phyloP scores from a whole-genome alignment of 1,284 basidiomycete species.

The Trametes pubescens region DNA sequence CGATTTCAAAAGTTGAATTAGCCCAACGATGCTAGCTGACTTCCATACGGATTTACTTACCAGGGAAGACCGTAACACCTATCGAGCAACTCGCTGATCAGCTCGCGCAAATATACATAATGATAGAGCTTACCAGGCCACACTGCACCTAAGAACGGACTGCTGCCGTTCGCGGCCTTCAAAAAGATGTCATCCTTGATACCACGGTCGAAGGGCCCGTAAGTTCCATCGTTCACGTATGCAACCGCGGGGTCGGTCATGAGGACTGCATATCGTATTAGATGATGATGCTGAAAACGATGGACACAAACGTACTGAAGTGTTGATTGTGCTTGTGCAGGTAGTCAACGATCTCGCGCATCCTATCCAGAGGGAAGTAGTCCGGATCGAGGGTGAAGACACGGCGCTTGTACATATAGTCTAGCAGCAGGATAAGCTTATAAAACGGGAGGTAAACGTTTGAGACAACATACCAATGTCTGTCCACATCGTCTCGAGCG shows the following conservation, averaged over 20 bases:
- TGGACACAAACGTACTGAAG: constrained; percentile 52
- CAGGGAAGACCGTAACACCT: constrained; percentile 69
- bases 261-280: constrained; percentile 51
- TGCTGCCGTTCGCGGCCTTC: constrained; percentile 67
- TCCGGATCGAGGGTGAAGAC: constrained; percentile 75
- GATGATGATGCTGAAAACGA: not conserved
- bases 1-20: not conserved
- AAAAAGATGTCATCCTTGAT: constrained; percentile 64
- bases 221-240: constrained; percentile 56
- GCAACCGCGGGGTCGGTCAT: constrained; percentile 82
- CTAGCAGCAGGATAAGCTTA: constrained; percentile 43
- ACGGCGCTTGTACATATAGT: constrained; percentile 76
- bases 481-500: constrained; percentile 81
- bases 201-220: constrained; percentile 66
- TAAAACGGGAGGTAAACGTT: not conserved
- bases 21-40: not conserved
- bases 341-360: constrained; percentile 70
- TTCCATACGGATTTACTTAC: constrained; percentile 42
- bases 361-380: constrained; percentile 68
- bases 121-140: constrained; percentile 64
- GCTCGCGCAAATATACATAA: not conserved
- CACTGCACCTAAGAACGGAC: constrained; percentile 61
- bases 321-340: constrained; percentile 67
- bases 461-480: constrained; percentile 61
- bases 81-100: not conserved